These are phyloP conservation scores for Ophiocordyceps sinensis DNA, from an alignment of 2,329 filamentous ascomycete genomes.

Conservation along the genomic window DNA sequence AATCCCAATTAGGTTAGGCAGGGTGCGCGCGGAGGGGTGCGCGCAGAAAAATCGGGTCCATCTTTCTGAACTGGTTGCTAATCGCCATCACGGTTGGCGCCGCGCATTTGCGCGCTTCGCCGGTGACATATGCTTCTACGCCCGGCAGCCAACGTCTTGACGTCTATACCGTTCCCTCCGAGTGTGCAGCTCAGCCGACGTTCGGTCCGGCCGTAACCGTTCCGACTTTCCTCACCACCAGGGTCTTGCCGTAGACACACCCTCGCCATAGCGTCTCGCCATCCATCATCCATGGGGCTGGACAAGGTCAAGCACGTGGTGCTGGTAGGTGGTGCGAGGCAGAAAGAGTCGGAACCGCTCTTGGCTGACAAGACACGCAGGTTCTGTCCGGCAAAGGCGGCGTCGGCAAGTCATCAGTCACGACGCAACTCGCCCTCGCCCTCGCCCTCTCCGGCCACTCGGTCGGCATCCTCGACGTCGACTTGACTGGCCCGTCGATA, in stretches of 20 bases:
- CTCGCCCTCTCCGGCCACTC: constrained; percentile 74
- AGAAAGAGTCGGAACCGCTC: no score
- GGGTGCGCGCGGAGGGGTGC: no score
- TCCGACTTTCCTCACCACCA: no score
- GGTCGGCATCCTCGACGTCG: constrained; percentile 90
- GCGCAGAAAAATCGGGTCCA: no score
- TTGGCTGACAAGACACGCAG: constrained; percentile 15
- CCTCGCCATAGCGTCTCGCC: neutral
- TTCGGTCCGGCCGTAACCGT: no score
- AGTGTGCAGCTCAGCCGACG: no score
- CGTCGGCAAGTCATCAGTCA: constrained; percentile 96
- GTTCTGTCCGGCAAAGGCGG: constrained; percentile 94
- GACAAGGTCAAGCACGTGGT: constrained; percentile 61
- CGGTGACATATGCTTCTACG: neutral
- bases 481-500: constrained; percentile 91
- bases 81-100: neutral
- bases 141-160: no score
- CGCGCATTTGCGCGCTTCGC: neutral
- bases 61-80: neutral
- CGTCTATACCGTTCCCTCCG: neutral
- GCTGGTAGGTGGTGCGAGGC: constrained; percentile 35
- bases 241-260: neutral
- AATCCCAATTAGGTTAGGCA: no score
- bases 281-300: no score
- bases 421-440: constrained; percentile 84